A percentile compares a stretch with the other conserved stretches of the same genome.
These are phyloP conservation scores for Metschnikowia cerradonensis DNA, from an alignment of 805 yeast species.

Conservation along the genomic window DNA sequence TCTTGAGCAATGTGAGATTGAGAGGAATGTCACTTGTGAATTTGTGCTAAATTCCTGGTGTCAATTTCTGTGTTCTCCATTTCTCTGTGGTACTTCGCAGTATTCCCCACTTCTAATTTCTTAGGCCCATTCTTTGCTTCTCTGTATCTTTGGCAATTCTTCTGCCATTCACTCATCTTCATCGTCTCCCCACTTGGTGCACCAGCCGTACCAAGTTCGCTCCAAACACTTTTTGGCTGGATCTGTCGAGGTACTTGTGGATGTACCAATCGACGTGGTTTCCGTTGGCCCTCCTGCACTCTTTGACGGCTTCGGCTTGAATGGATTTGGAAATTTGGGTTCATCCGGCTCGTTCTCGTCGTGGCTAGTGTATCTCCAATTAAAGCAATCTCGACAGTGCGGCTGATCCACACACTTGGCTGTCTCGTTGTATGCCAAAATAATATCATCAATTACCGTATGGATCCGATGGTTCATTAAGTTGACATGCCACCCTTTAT, in stretches of 20 bases:
- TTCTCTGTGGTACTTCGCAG: too few species aligned
- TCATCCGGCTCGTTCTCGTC: constrained; percentile 38
- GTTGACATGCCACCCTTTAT: constrained; percentile 87
- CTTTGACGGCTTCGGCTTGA: constrained; percentile 23
- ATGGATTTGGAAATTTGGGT: constrained; percentile 37
- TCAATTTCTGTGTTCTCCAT: too few species aligned
- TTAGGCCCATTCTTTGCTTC: neutral
- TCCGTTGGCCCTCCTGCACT: constrained; percentile 3
- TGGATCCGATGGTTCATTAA: constrained; percentile 86
- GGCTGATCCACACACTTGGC: constrained; percentile 72
- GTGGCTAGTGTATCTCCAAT: constrained; percentile 72
- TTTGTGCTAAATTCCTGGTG: too few species aligned
- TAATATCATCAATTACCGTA: constrained; percentile 79
- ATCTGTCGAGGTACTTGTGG: constrained; percentile 14
- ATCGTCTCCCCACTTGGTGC: constrained; percentile 43
- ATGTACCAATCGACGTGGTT: neutral
- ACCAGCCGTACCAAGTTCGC: constrained; percentile 68
- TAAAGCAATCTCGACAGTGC: constrained; percentile 85
- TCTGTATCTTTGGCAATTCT: neutral
- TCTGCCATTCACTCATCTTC: constrained; percentile 6
- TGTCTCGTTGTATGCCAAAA: constrained; percentile 67
- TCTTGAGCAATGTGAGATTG: neutral
- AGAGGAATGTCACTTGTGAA: neutral
- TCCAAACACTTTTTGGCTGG: constrained; percentile 46
- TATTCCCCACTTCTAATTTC: neutral